Evolutionary conservation across 2,329 filamentous ascomycete species (phyloP).

Genomic region (Huntiella decipiens): DNA sequence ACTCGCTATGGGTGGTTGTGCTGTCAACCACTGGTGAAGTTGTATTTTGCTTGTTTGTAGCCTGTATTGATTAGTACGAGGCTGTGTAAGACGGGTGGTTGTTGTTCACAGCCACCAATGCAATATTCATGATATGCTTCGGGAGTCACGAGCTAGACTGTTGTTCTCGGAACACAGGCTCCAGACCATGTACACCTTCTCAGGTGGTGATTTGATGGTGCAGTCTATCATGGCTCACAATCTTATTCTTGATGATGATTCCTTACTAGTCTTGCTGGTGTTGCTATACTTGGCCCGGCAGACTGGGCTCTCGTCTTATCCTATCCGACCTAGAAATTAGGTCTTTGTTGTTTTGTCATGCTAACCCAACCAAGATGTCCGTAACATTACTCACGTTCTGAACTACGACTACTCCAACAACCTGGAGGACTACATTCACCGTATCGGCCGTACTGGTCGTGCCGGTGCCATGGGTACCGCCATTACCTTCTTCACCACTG

Average conservation of each 20-base stretch:
- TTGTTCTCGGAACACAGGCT: too few relatives aligned
- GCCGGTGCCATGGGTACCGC: constrained; percentile 88
- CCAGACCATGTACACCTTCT: constrained; percentile 1
- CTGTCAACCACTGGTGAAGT: too few relatives aligned
- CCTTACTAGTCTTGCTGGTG: too few relatives aligned
- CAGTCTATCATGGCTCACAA: background rate
- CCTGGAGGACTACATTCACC: constrained; percentile 94
- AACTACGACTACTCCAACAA: constrained; percentile 99
- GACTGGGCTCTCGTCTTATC: too few relatives aligned
- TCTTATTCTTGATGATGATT: background rate
- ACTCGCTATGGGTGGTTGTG: too few relatives aligned
- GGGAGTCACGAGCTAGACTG: background rate
- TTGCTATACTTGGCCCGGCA: too few relatives aligned
- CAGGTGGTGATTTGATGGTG: background rate
- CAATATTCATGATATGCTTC: background rate
- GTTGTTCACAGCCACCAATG: background rate
- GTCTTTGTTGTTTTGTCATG: constrained; percentile 19
- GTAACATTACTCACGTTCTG: constrained; percentile 99
- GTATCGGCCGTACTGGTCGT: constrained; percentile 89
- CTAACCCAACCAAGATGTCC: constrained; percentile 54
- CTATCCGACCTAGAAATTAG: too few relatives aligned
- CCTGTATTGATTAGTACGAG: background rate
- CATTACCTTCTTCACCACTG: constrained; percentile 97
- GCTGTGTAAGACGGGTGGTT: constrained; percentile 1
- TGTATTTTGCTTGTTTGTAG: too few relatives aligned